Conservation (phyloP, 2,329 filamentous ascomycete genomes). For the Fusarium sp. region DNA sequence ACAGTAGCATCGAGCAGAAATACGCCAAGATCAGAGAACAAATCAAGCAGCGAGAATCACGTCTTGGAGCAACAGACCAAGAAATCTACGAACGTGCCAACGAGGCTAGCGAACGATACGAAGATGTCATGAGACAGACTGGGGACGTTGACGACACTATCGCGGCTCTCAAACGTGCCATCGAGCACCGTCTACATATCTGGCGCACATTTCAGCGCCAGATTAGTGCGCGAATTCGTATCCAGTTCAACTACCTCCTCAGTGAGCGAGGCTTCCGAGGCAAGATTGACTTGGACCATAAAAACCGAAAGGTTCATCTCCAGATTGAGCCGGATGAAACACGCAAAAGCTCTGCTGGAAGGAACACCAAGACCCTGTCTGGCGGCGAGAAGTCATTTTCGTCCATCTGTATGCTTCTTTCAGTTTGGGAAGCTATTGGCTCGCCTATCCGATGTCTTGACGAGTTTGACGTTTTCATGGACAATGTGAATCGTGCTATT, state of each 20-base stretch:
- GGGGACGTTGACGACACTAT: conserved; percentile 59
- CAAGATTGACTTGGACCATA: conserved; percentile 82
- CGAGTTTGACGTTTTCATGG: conserved; percentile 99
- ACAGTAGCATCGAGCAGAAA: conserved; percentile 66
- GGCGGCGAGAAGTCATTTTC: conserved; percentile 98
- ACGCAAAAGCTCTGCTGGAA: conserved; percentile 75
- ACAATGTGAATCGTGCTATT: conserved; percentile 92
- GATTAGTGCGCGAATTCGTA: conserved; percentile 87
- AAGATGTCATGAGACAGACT: conserved; percentile 60
- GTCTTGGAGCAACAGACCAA: conserved; percentile 73
- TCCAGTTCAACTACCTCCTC: conserved; percentile 89
- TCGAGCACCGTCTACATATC: conserved; percentile 76
- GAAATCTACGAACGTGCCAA: conserved; percentile 69
- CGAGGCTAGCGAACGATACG: conserved; percentile 58
- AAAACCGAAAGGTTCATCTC: conserved; percentile 79
- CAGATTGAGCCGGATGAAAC: conserved; percentile 80
- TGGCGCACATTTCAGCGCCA: conserved; percentile 86
- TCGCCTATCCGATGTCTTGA: conserved; percentile 94
- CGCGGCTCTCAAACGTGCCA: conserved; percentile 66
- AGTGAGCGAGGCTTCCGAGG: conserved; percentile 92
- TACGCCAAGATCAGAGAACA: conserved; percentile 69
- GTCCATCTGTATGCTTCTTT: conserved; percentile 91
- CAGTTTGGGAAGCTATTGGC: conserved; percentile 98
- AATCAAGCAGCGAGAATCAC: conserved; percentile 67
- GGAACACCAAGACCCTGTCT: conserved; percentile 91